phyloP scores from a whole-genome alignment of 306 rosid genomes.

The Castanea sativa region DNA sequence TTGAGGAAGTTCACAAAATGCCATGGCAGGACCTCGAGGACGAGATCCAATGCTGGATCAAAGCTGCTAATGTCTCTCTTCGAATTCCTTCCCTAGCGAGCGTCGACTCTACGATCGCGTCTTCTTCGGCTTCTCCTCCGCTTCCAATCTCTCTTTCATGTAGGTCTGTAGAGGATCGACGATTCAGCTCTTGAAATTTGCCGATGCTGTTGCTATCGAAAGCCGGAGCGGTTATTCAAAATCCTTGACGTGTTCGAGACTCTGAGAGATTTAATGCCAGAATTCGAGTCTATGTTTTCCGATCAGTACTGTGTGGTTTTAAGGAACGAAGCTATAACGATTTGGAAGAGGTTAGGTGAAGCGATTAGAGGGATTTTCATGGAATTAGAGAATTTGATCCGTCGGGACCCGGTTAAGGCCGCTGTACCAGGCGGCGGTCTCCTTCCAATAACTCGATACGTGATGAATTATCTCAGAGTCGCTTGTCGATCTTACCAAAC shows the following conservation, averaged over 20 bases:
- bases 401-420: slow-evolving; percentile 72
- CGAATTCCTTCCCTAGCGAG: slow-evolving; percentile 79
- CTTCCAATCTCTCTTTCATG: slow-evolving; percentile 80
- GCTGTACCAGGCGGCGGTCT: slow-evolving; percentile 90
- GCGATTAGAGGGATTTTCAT: slow-evolving; percentile 81
- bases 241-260: slow-evolving; percentile 82
- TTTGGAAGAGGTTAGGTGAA: slow-evolving; percentile 88
- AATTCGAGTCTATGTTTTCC: slow-evolving; percentile 62
- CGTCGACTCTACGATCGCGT: slow-evolving; percentile 74
- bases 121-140: slow-evolving; percentile 75
- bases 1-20: too few species aligned
- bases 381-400: slow-evolving; percentile 92
- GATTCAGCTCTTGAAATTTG: slow-evolving; percentile 74
- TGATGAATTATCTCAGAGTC: slow-evolving; percentile 88
- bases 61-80: slow-evolving; percentile 65
- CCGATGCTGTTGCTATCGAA: slow-evolving; percentile 81
- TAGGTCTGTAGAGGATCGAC: slow-evolving; percentile 86
- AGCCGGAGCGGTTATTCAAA: slow-evolving; percentile 75
- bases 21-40: slow-evolving; percentile 88
- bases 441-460: slow-evolving; percentile 91
- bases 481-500: slow-evolving; percentile 74
- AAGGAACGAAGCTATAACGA: slow-evolving; percentile 72
- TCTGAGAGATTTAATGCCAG: slow-evolving; percentile 72
- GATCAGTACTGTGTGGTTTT: slow-evolving; percentile 73
- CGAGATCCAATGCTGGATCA: slow-evolving; percentile 86